Evolutionary conservation across 768 basidiomycete species (phyloP).

Genomic region (Mrakia blollopis): DNA sequence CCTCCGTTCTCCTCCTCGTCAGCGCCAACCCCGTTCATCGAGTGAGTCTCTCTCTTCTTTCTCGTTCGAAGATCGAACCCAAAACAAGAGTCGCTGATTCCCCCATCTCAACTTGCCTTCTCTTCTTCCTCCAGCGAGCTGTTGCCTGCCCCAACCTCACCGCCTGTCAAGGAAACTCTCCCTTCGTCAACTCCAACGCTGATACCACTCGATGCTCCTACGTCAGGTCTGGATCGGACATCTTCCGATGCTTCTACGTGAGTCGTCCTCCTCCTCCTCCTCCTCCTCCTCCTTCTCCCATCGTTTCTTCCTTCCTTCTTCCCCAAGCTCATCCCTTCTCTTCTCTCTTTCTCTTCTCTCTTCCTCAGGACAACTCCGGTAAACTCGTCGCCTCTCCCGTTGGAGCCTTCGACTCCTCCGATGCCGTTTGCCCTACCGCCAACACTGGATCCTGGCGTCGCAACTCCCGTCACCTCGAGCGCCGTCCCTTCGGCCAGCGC

Average conservation of each 20-base stretch:
- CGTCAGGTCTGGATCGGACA: neutral
- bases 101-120: neutral
- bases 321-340: neutral
- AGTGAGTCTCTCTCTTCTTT: neutral
- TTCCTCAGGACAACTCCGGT: neutral
- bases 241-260: constrained; percentile 19
- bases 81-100: neutral
- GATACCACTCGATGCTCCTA: neutral
- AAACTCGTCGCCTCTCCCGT: neutral
- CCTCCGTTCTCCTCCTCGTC: neutral
- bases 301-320: neutral
- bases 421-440: neutral
- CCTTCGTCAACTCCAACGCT: neutral
- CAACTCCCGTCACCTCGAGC: neutral
- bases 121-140: neutral
- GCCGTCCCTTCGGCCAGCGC: neutral
- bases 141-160: neutral
- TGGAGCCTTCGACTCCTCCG: neutral
- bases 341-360: neutral
- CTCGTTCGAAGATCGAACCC: neutral
- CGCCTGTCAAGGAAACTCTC: neutral
- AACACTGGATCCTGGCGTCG: neutral
- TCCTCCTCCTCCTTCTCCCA: neutral
- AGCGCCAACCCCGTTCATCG: neutral
- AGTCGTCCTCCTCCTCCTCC: neutral